Percentiles rank a stretch among this genome's conserved stretches.
These are phyloP conservation scores for Xylaria sp. DNA, from an alignment of 2,329 filamentous ascomycete species.

Conservation along the genomic window DNA sequence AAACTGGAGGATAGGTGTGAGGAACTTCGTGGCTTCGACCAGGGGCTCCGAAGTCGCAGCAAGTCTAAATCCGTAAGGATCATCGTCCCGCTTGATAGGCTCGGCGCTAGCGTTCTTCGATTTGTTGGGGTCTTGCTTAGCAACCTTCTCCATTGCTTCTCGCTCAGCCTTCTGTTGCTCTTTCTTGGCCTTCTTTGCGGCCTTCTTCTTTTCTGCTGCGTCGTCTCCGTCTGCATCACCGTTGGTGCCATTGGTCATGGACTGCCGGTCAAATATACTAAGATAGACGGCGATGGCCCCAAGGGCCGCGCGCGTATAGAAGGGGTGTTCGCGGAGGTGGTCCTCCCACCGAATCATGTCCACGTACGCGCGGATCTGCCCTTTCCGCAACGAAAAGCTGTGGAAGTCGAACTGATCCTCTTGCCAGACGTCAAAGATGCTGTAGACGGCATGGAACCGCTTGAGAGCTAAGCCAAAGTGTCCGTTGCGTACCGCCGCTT, in stretches of 20 bases:
- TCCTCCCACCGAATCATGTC: conserved; percentile 99
- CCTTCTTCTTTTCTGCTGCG: conserved; percentile 78
- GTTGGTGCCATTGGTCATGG: conserved; percentile 53
- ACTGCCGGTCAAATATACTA: conserved; percentile 73
- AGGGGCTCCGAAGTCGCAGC: conserved; percentile 81
- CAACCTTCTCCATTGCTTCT: conserved; percentile 75
- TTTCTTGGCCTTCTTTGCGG: conserved; percentile 86
- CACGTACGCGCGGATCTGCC: conserved; percentile 90
- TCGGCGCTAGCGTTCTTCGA: conserved; percentile 64
- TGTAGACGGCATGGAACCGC: conserved; percentile 83
- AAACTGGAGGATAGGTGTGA: conserved; percentile 79
- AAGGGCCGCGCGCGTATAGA: conserved; percentile 83
- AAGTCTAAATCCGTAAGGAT: conserved; percentile 81
- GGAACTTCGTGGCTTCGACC: conserved; percentile 83
- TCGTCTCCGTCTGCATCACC: conserved; percentile 56
- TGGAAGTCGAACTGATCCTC: conserved; percentile 99
- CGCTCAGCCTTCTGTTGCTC: conserved; percentile 75
- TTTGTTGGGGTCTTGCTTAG: conserved; percentile 85
- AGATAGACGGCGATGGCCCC: conserved; percentile 82
- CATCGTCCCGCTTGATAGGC: conserved; percentile 84
- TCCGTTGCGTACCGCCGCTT: conserved; percentile 80
- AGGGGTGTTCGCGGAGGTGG: conserved; percentile 85
- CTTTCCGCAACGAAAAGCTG: conserved; percentile 94
- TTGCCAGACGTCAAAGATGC: conserved; percentile 96
- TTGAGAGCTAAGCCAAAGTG: conserved; percentile 88